Percentiles rank a stretch among this genome's conserved stretches.
phyloP scores from a whole-genome alignment of 768 basidiomycete species.

The Russula abietina region DNA sequence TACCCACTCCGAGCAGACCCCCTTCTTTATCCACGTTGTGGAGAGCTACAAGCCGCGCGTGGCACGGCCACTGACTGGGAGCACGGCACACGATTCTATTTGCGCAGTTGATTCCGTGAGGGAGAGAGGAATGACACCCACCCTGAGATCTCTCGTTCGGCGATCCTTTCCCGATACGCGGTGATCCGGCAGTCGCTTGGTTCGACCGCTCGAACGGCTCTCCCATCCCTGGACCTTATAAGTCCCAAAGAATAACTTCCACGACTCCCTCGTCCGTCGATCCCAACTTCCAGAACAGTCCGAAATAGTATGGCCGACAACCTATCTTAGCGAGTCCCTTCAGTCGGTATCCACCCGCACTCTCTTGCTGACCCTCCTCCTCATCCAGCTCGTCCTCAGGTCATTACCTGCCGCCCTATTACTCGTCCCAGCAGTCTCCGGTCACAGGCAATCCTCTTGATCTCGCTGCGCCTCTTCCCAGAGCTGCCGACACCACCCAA shows the following conservation, averaged over 20 bases:
- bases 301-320: constrained; percentile 32
- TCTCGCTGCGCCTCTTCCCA: constrained; percentile 37
- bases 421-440: constrained; percentile 30
- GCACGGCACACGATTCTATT: constrained; percentile 13
- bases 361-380: constrained; percentile 13
- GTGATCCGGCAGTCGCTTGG: constrained; percentile 34
- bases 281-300: constrained; percentile 28
- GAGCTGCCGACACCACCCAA: constrained; percentile 46
- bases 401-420: constrained; percentile 30
- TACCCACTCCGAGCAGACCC: background rate
- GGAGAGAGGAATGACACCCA: constrained; percentile 16
- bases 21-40: constrained; percentile 10
- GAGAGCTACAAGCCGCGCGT: constrained; percentile 18
- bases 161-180: constrained; percentile 32
- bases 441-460: constrained; percentile 38
- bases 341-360: background rate
- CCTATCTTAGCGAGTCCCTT: constrained; percentile 32
- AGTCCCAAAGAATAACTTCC: constrained; percentile 30
- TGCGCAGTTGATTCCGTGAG: constrained; percentile 24
- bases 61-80: constrained; percentile 21
- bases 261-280: constrained; percentile 27
- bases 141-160: constrained; percentile 29
- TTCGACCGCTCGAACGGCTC: constrained; percentile 27
- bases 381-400: constrained; percentile 27
- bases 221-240: constrained; percentile 25